Evolutionary conservation across 371 early-diverging fungal genomes (phyloP), one percentile per base, ranked within the genome.

Genomic region (Syncephalastrum contaminatum): DNA sequence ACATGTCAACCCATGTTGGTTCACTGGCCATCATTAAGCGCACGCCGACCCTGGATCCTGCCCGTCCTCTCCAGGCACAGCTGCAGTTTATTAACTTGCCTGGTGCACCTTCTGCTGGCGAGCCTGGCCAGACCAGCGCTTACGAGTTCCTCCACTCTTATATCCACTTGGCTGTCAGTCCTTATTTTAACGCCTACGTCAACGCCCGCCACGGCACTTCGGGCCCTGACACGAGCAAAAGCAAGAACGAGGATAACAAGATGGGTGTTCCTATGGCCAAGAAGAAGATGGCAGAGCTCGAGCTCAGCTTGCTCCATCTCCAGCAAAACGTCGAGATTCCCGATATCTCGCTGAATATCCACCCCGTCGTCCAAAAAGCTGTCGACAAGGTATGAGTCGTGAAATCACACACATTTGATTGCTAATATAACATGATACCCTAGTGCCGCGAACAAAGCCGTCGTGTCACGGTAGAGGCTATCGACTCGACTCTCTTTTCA

Each of bases 321-420:
- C 98, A 98, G 70, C 96, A 99, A 63, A 97, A 97, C 67, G 93
- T 97, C 36, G 97, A 95, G 46, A 98, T 99, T 43, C 99, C 99
- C 4, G 96, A 96, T 18, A 88, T 94, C 39, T 73, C 77, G 2
- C 85, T 99, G 45, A 85, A 73, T 58, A 92, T 94, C 60, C 92
- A 96, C 64, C 93, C 93, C 14, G 82, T 88, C 3, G 88, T 97
- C 30, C 85, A 83, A 63, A 81, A 84, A 25, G 89, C 90, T 4
- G 89, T 94, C 5, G 90, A 88, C 18, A 80, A 85, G 64, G 89
- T 83, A 67, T 67, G 59, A 3, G 63, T 25, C 7, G 30, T 55
- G 18, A n/a, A 46, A 18, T 58, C 5, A 8, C 27, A 53, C 46
- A 16, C 14, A 12, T 48, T 25, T 15, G 22, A 5, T 44, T 24